Percentiles rank a stretch among this genome's conserved stretches.
Conservation (phyloP, 2,329 filamentous ascomycete genomes). For the Anthostomella pinea region DNA sequence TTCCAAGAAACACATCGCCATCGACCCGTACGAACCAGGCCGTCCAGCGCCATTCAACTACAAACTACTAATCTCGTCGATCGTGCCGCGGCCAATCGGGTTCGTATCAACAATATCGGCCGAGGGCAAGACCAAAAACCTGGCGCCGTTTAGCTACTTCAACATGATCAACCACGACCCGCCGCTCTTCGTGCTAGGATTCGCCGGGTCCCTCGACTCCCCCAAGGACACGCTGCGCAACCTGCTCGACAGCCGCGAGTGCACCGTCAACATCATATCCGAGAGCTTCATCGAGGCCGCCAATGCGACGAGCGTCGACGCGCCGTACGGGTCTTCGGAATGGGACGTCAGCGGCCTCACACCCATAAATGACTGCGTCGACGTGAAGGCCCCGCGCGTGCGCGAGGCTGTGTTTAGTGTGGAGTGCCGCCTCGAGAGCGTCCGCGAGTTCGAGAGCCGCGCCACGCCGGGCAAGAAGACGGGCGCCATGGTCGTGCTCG, state of each 20-base stretch:
- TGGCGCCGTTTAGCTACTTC: constrained; percentile 87
- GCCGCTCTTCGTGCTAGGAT: constrained; percentile 69
- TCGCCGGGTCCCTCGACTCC: constrained; percentile 41
- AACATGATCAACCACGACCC: constrained; percentile 83
- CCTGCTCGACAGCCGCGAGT: constrained; percentile 68
- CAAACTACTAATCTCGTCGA: constrained; percentile 81
- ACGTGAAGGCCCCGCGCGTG: constrained; percentile 70
- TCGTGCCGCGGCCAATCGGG: constrained; percentile 79
- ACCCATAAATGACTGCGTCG: constrained; percentile 58
- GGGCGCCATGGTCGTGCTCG: constrained; percentile 71
- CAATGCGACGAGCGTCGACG: constrained; percentile 75
- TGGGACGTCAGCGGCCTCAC: constrained; percentile 78
- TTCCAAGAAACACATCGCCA: constrained; percentile 61
- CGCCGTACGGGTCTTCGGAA: constrained; percentile 73
- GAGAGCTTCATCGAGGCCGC: constrained; percentile 86
- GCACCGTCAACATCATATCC: constrained; percentile 81
- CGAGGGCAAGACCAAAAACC: constrained; percentile 65
- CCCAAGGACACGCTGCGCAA: constrained; percentile 81
- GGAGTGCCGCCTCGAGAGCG: constrained; percentile 75
- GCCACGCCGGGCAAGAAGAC: constrained; percentile 70
- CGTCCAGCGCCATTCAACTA: constrained; percentile 74
- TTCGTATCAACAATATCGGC: constrained; percentile 54
- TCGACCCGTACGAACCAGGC: constrained; percentile 74
- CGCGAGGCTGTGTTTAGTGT: constrained; percentile 79
- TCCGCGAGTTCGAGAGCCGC: constrained; percentile 73